Base-by-base conservation (phyloP, 768 basidiomycete species). In the Cubamyces lactineus region DNA sequence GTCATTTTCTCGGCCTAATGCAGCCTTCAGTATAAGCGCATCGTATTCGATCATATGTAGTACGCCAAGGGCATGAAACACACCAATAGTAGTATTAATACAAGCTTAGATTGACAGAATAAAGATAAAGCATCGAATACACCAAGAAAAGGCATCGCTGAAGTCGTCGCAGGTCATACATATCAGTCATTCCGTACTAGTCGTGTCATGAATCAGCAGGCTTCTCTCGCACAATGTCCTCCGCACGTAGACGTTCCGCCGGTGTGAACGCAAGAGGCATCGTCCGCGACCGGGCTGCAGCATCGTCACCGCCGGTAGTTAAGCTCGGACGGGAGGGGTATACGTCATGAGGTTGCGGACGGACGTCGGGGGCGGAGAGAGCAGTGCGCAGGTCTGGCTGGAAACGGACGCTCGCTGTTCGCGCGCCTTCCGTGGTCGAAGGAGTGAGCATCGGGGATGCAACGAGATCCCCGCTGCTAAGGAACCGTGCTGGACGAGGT, bases 401-500 rank as follows among this genome's bases (percentile, higher is more conserved):
- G 54, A 64, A 64, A 5, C 63, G 63, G 24, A 64, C 41, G 28
- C 54, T 60, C n/a, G 54, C 23, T 6, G 49, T 41, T 1, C 58
- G 58, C 39, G 49, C 15, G 21, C 16, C 19, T 3, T 59, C 62
- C 2, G 40, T 17, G 15, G 52, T 34, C 5, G 63, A 11, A 1
- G 53, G 40, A 1, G 48, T 56, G 19, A 28, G 53, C 48, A 50
- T 23, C 11, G 62, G 62, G 3, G 62, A 63, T 12, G 57, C 5
- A 12, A 57, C 63, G 50, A 64, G 58, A 53, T 57, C 63, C 5
- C 24, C 34, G 43, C 58, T 60, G 57, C 48, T 55, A 21, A 64
- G 48, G 57, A 64, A 55, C 15, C 53, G 62, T 8, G 57, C 28
- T 17, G 9, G 52, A 5, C n/a, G 23, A 12, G 13, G 23, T 5